A percentile compares a stretch with the other conserved stretches of the same genome.
Evolutionary conservation across 2,329 filamentous ascomycete species (phyloP).

Genomic region (Penicillium italicum): DNA sequence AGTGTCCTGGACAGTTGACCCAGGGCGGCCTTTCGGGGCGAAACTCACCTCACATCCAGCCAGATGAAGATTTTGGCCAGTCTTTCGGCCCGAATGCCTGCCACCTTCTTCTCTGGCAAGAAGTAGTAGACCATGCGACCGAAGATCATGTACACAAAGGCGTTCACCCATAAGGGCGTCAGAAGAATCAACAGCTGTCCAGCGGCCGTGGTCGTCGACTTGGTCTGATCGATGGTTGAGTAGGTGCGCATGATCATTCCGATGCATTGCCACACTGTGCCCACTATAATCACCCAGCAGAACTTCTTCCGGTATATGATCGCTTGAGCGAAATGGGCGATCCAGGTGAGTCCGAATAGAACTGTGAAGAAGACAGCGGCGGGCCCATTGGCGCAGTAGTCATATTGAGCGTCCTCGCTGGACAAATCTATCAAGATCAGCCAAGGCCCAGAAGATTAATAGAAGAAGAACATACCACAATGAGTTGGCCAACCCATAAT

Average conservation of each 20-base stretch:
- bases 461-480: background rate
- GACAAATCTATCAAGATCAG: conserved; percentile 1
- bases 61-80: conserved; percentile 3
- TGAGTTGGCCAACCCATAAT: conserved; percentile 5
- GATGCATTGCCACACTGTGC: background rate
- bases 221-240: background rate
- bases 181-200: background rate
- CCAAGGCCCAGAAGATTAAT: background rate
- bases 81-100: background rate
- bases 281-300: conserved; percentile 1
- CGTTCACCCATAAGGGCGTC: conserved; percentile 5
- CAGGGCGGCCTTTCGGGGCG: background rate
- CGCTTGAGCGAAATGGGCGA: background rate
- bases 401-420: background rate
- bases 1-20: background rate
- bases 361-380: conserved; percentile 2
- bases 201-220: background rate
- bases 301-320: conserved; percentile 1
- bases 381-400: background rate
- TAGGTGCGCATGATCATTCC: background rate
- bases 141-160: conserved; percentile 6
- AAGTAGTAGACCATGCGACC: conserved; percentile 7
- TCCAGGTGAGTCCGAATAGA: conserved; percentile 1
- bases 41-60: conserved; percentile 4
- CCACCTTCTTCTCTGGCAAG: conserved; percentile 1